A percentile compares a stretch with the other conserved stretches of the same genome.
phyloP scores from a whole-genome alignment of 1,284 basidiomycete genomes.

The Tilletia setariae region DNA sequence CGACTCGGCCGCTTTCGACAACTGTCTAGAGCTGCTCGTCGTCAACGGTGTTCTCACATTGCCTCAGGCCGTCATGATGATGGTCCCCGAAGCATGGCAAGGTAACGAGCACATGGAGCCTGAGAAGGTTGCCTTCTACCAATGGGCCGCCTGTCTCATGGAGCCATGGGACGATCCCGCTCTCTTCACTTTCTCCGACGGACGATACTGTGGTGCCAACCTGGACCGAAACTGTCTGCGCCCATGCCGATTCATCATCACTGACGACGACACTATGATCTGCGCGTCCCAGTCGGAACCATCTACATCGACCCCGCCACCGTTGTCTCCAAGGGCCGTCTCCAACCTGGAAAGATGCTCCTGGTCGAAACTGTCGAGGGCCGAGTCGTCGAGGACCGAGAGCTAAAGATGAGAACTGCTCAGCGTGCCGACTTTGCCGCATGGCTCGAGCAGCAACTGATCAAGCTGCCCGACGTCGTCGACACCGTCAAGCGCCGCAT shows the following conservation, averaged over 20 bases:
- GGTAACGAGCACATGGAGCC: slow-evolving; percentile 47
- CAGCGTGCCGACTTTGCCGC: slow-evolving; percentile 52
- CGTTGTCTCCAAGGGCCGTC: slow-evolving; percentile 47
- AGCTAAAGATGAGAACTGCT: slow-evolving; percentile 50
- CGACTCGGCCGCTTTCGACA: slow-evolving; percentile 53
- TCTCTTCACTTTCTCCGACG: slow-evolving; percentile 53
- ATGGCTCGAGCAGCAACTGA: slow-evolving; percentile 51
- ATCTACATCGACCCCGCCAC: slow-evolving; percentile 47
- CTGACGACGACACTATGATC: slow-evolving; percentile 53
- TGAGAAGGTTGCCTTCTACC: slow-evolving; percentile 51
- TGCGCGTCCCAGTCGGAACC: slow-evolving; percentile 52
- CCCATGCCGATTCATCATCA: slow-evolving; percentile 52
- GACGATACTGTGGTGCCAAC: slow-evolving; percentile 53
- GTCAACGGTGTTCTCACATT: slow-evolving; percentile 52
- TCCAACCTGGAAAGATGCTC: slow-evolving; percentile 53
- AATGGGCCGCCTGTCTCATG: slow-evolving; percentile 53
- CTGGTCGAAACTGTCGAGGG: slow-evolving; percentile 53
- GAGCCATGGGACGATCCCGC: slow-evolving; percentile 54
- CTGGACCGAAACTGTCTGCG: slow-evolving; percentile 52
- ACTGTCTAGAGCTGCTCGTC: slow-evolving; percentile 51
- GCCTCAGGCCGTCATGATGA: slow-evolving; percentile 53
- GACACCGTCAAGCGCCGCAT: slow-evolving; percentile 34
- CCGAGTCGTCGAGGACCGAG: slow-evolving; percentile 49
- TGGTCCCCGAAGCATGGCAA: slow-evolving; percentile 54
- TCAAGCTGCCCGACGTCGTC: slow-evolving; percentile 43